Evolutionary conservation across 345 rosid genomes (phyloP), one percentile per base, ranked within the genome.

Genomic region (Kandelia obovata): DNA sequence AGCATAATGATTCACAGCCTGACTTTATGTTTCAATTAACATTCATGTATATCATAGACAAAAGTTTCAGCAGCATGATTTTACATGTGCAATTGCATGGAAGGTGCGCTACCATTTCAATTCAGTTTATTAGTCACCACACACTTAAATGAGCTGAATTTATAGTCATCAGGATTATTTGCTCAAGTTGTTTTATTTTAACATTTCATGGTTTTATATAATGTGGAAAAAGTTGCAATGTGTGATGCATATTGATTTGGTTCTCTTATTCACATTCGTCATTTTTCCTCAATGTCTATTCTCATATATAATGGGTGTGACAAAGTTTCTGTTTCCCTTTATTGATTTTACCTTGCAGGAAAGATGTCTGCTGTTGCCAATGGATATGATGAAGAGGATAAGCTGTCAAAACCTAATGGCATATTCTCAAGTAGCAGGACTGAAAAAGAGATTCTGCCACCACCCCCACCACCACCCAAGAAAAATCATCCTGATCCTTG

Each of bases 381-480:
- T 77, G 90, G 71, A 65, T 83, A 75, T 51, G 85, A 84, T 67
- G 96, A 83, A 64, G 93, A 88, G 67, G 83, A 75, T 58, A 88
- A 77, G 73, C 75, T 76, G 63, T 68, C 81, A 43, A 88, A 80
- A 74, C 72, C 72, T 71, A 82, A 80, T 75, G 84, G 78, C 66
- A 79, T 68, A 55, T 52, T 81, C 23, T 68, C 79, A 25, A 82
- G 69, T 59, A 75, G 64, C 59, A 77, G 62, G 58, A 76, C 67
- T 70, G 96, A 85, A 62, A 85, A 59, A 66, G 90, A 87, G 76
- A 66, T 78, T 43, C 19, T 84, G 73, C 90, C 85, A 27, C 92
- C 90, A 1, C 92, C 98, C 34, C 96, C 98, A 15, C 86, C 86
- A 7, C 96, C 82, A 66, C 80, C 85, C 13, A 81, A 31, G 71